Evolutionary conservation across 2,329 filamentous ascomycete genomes (phyloP).

Genomic region (Fusarium keratoplasticum): DNA sequence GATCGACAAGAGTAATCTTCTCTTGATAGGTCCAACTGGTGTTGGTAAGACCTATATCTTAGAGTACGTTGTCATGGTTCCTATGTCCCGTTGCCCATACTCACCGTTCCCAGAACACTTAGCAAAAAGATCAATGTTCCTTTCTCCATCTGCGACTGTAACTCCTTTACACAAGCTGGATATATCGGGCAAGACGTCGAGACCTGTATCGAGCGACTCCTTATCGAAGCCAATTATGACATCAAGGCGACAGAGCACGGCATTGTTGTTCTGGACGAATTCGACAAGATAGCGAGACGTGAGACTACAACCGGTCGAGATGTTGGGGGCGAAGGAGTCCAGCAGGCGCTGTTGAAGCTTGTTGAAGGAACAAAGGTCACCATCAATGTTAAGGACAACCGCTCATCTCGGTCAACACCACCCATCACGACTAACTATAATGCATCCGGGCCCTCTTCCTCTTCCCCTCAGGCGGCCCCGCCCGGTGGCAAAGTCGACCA

Average conservation of each 20-base stretch:
- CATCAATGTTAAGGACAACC: conserved; percentile 85
- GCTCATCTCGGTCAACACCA: conserved; percentile 64
- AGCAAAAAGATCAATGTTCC: conserved; percentile 94
- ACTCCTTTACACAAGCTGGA: conserved; percentile 93
- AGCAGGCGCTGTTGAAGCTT: conserved; percentile 94
- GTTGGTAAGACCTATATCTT: conserved; percentile 97
- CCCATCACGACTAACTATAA: conserved; percentile 67
- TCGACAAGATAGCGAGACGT: conserved; percentile 94
- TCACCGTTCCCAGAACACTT: conserved; percentile 74
- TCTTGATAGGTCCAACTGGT: conserved; percentile 91
- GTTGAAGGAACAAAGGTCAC: conserved; percentile 96
- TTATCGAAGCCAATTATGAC: conserved; percentile 92
- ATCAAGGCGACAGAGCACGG: conserved; percentile 86
- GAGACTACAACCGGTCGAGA: conserved; percentile 92
- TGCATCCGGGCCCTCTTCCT: conserved; percentile 55
- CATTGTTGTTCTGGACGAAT: conserved; percentile 95
- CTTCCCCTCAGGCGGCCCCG: conserved; percentile 59
- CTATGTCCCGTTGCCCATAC: not conserved
- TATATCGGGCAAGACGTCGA: conserved; percentile 99
- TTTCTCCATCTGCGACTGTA: conserved; percentile 95
- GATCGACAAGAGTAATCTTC: conserved; percentile 94
- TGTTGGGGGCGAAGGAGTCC: conserved; percentile 95
- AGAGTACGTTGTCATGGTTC: conserved; percentile 58
- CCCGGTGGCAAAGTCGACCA: conserved; percentile 68
- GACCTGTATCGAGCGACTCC: conserved; percentile 87